These are phyloP conservation scores for Suhomyces chickasaworum DNA, from an alignment of 1,139 yeast species.

Conservation along the genomic window DNA sequence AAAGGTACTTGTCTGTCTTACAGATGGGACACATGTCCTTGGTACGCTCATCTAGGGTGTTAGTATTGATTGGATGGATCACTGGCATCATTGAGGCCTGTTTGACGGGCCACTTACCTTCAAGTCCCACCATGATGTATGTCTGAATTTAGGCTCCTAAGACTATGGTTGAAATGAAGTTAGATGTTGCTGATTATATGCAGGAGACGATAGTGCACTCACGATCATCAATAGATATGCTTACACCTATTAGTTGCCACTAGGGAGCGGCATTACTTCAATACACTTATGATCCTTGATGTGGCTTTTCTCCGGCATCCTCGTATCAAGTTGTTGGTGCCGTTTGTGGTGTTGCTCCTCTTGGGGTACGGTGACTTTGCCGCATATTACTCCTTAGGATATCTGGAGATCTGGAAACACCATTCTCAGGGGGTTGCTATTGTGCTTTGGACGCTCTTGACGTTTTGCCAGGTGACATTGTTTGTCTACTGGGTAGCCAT, in stretches of 20 bases:
- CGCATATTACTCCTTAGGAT: conserved; percentile 38
- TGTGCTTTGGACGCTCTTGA: conserved; percentile 37
- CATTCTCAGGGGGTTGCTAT: conserved; percentile 38
- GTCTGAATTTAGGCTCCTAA: no score
- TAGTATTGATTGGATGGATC: conserved; percentile 3
- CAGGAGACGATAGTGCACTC: neutral
- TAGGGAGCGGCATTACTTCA: neutral
- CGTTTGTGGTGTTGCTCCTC: conserved; percentile 24
- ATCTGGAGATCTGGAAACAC: conserved; percentile 34
- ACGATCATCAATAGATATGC: neutral
- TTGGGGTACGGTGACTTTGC: conserved; percentile 39
- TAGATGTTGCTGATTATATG: neutral
- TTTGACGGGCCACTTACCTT: conserved; percentile 12
- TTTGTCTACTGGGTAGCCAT: conserved; percentile 37
- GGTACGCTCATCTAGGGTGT: conserved; percentile 36
- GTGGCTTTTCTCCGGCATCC: conserved; percentile 13
- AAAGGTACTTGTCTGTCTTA: conserved; percentile 89
- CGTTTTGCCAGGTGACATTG: conserved; percentile 27
- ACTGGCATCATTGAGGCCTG: neutral
- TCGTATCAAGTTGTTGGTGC: conserved; percentile 23
- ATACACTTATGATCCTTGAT: conserved; percentile 16
- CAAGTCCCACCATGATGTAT: conserved; percentile 9
- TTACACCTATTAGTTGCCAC: no score
- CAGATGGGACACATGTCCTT: conserved; percentile 97
- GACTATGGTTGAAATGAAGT: neutral